Base-by-base conservation (phyloP, 805 yeast species). In the Barnettozyma sp. region DNA sequence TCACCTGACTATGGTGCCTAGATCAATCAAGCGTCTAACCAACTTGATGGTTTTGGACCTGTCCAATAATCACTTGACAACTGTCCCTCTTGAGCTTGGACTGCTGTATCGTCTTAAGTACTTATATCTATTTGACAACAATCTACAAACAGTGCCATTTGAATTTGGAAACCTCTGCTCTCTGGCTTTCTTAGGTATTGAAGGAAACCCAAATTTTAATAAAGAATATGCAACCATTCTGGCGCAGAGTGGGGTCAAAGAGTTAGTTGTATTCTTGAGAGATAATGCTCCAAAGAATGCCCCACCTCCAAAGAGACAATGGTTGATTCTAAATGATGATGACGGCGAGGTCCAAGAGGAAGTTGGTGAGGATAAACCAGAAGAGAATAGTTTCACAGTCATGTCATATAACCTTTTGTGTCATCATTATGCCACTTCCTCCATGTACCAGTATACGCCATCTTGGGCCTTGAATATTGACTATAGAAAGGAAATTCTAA, bases 381-480 rank as follows among this genome's bases (percentile, higher is more conserved):
- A 59, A 28, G 59, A 59, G 36, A 62, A 63, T 25, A 53, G 71
- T 5, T 87, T 92, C 58, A 81, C 95, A 1, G 63, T 88, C 31
- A 70, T 86, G 72, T 77, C 87, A 25, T 90, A 87, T 65, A 92
- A 92, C 62, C 85, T 94, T 3, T 67, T 92, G 56, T 92, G 98
- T 59, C 97, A 90, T 56, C 92, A 83, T 57, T 90, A 90, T 63
- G 97, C 97, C 3, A 86, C 96, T 4, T 73, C 92, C 15, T 82
- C 78, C 56, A 71, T 90, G 81, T 92, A 85, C 60, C 90, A 83
- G 51, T 90, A 84, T 56, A 87, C 97, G 1, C 97, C 97, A 16
- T 76, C 94, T 2, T 92, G 98, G 97, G 99, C 97, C 3, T 70
- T 92, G 43, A 76, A 78, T 35, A 90, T 97, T 97, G 82, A 82